Conservation (phyloP, 2,329 filamentous ascomycete genomes). For the Coniella lustricola region DNA sequence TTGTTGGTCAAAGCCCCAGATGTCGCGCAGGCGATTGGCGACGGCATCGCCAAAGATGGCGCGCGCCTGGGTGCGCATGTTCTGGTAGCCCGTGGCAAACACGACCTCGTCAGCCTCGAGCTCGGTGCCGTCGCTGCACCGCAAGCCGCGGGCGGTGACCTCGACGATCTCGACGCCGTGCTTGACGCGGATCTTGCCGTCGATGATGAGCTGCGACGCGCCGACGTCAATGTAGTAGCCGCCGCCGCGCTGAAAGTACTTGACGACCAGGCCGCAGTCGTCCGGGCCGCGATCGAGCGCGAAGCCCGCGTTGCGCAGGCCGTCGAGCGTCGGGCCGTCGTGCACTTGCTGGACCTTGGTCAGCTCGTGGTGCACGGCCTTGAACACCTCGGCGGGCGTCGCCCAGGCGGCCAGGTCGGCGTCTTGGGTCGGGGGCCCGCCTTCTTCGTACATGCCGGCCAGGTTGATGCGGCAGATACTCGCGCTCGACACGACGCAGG, state of each 20-base stretch:
- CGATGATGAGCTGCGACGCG: constrained; percentile 51
- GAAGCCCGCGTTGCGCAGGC: constrained; percentile 52
- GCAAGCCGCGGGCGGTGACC: constrained; percentile 38
- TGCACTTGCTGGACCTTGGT: constrained; percentile 26
- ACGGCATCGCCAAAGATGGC: constrained; percentile 55
- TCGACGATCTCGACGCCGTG: constrained; percentile 48
- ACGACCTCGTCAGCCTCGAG: constrained; percentile 58
- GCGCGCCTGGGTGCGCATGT: constrained; percentile 59
- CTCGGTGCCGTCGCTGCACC: constrained; percentile 47
- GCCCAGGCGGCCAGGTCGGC: constrained; percentile 55
- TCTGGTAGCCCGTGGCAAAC: constrained; percentile 58
- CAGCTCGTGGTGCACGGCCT: constrained; percentile 43
- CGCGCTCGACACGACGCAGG: constrained; percentile 53
- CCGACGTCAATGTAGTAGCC: constrained; percentile 68
- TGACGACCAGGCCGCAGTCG: constrained; percentile 49
- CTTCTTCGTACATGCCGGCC: constrained; percentile 42
- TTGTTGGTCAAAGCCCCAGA: constrained; percentile 55
- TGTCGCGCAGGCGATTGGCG: constrained; percentile 48
- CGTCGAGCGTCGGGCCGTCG: constrained; percentile 33
- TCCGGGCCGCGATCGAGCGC: constrained; percentile 51
- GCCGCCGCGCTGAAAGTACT: constrained; percentile 59
- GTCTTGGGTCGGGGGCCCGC: constrained; percentile 55
- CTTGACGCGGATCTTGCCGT: constrained; percentile 58
- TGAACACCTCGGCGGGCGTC: constrained; percentile 52
- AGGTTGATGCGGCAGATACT: constrained; percentile 46